A percentile compares a stretch with the other conserved stretches of the same genome.
These are phyloP conservation scores for Urochloa ruziziensis DNA, from an alignment of 176 grass and related monocot genomes.

Conservation along the genomic window DNA sequence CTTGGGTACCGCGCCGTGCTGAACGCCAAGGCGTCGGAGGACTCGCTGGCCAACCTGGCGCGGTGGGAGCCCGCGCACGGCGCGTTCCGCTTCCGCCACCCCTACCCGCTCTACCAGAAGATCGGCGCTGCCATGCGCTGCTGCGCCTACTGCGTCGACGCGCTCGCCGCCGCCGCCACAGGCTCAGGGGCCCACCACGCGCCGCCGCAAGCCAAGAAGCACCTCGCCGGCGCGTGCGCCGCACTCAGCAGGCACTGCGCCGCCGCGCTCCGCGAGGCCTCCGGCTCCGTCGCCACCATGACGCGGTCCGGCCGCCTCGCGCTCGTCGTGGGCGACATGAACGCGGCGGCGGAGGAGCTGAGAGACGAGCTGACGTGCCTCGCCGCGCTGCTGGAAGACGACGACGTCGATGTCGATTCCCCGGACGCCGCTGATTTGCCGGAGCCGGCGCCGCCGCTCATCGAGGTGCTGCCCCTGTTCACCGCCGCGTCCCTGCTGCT, in stretches of 20 bases:
- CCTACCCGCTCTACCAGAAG: constrained; percentile 50
- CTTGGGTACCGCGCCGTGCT: constrained; percentile 50
- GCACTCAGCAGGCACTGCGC: constrained; percentile 33
- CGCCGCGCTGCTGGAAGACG: constrained; percentile 14
- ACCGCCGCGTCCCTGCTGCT: constrained; percentile 33
- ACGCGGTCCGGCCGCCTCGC: constrained; percentile 25
- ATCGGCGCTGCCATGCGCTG: constrained; percentile 49
- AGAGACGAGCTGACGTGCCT: constrained; percentile 47
- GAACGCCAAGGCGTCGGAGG: constrained; percentile 58
- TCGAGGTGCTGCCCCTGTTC: constrained; percentile 40
- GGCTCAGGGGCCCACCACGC: constrained; percentile 34
- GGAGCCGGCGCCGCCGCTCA: background rate
- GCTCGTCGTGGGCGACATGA: constrained; percentile 39
- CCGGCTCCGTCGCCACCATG: constrained; percentile 47
- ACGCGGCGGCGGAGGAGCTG: constrained; percentile 45
- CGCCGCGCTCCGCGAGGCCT: constrained; percentile 56
- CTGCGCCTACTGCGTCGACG: constrained; percentile 65
- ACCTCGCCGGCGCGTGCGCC: constrained; percentile 39
- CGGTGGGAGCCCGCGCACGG: constrained; percentile 64
- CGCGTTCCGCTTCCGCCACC: constrained; percentile 51
- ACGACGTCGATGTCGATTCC: no score
- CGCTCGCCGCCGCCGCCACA: constrained; percentile 39
- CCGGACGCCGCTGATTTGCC: background rate
- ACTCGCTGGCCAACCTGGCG: constrained; percentile 65
- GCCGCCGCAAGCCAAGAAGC: constrained; percentile 20